phyloP scores from a whole-genome alignment of 192 early-diverging fungal species.

The Linnemannia exigua region DNA sequence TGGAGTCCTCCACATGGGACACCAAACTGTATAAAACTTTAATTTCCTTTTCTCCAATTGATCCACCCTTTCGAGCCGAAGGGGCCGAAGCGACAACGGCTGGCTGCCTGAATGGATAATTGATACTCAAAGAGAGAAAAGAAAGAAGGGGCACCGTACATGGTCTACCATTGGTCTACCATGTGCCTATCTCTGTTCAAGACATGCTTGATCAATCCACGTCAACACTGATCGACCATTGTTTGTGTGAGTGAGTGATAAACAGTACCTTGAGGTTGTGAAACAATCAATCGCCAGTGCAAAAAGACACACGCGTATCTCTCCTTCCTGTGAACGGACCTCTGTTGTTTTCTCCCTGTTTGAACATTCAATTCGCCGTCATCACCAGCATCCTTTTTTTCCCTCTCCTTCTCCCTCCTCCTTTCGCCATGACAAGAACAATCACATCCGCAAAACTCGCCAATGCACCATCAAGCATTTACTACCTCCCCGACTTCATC shows the following conservation, averaged over 20 bases:
- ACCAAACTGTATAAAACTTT: neutral
- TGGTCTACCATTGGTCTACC: too few relatives aligned
- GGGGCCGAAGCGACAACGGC: neutral
- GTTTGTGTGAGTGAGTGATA: neutral
- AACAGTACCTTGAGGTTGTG: neutral
- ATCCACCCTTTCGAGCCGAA: neutral
- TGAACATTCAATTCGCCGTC: neutral
- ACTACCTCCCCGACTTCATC: conserved; percentile 61
- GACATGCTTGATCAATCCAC: neutral
- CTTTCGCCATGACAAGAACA: conserved; percentile 15
- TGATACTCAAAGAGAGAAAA: neutral
- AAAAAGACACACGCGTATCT: neutral
- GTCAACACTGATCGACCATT: neutral
- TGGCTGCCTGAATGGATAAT: neutral
- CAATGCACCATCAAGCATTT: conserved; percentile 46
- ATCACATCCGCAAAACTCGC: conserved; percentile 10
- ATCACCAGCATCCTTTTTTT: neutral
- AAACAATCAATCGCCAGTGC: neutral
- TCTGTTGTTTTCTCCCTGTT: neutral
- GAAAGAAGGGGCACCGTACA: neutral
- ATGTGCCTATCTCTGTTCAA: neutral
- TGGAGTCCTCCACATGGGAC: neutral
- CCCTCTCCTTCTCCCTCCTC: neutral
- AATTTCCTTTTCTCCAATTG: neutral
- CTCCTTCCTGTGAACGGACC: neutral